Conservation (phyloP, 2,329 filamentous ascomycete genomes). For the Aspergillus fumigatus region DNA sequence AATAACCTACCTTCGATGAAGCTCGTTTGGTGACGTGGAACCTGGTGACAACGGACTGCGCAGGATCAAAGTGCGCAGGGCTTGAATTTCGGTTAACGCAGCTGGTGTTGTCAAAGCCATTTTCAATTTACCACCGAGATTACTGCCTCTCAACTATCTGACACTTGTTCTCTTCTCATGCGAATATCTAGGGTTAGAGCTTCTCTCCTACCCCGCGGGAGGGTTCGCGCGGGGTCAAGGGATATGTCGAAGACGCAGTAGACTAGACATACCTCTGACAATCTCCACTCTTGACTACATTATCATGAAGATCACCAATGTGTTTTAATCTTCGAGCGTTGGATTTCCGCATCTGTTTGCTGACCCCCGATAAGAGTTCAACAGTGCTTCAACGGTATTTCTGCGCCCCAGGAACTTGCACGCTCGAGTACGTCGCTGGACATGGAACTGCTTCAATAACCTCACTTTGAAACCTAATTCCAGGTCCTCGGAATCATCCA, state of each 20-base stretch:
- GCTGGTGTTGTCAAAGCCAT: not conserved
- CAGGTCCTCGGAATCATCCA: not conserved
- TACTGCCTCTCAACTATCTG: no score
- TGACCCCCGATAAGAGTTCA: not conserved
- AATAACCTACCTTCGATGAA: not conserved
- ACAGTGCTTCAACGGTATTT: not conserved
- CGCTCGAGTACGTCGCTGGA: no score
- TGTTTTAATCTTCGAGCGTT: no score
- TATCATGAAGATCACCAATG: no score
- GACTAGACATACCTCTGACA: no score
- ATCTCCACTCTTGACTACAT: no score
- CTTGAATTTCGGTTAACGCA: not conserved
- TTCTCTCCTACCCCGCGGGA: no score
- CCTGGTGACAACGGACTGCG: not conserved
- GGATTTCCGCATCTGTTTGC: no score
- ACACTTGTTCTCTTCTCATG: no score
- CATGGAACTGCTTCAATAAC: not conserved
- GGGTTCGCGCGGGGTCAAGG: no score
- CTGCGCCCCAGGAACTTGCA: not conserved
- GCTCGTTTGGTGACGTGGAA: not conserved
- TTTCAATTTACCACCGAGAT: no score
- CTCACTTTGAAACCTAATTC: not conserved
- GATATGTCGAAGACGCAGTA: no score
- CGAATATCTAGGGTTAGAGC: not conserved
- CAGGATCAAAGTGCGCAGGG: not conserved